Base-by-base conservation (phyloP, 495 filamentous ascomycete genomes). In the Aspergillus bridgeri region DNA sequence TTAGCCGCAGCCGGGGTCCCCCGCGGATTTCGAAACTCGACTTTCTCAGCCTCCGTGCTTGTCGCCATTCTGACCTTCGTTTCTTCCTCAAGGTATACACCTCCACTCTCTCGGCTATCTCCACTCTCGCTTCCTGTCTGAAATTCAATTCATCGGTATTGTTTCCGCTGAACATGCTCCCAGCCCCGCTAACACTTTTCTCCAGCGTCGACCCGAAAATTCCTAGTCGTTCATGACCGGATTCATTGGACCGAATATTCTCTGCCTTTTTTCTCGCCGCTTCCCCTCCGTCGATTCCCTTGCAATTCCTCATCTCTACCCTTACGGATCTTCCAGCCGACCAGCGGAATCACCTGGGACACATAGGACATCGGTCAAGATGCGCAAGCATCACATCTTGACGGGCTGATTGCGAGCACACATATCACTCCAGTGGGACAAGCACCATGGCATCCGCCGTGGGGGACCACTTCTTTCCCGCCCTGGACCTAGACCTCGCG, bases 341-440 rank as follows among this genome's bases (percentile, higher is more conserved):
- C 8, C 33, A 38, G 6, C 33, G 33, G 33, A 38, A 13, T 11
- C 9, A 15, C 33, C 11, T 29, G 27, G 7, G 13, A 38, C 33
- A 38, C 11, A 38, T 38, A 38, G 33, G 33, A 38, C 33, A 38
- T 38, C 33, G 19, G 56, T 6, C 58, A 60, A 29, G 42, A 60
- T 60, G 58, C 47, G 42, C 49, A 27, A 48, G 46, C 42, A 53
- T 33, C 33, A 29, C 22, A 23, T 24, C 51, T 33, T 60, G 8
- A 42, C 38, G 48, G 58, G 52, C 46, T 60, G 58, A 60, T 55
- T 45, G n/a, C 45, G 42, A 29, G 52, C 33, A 47, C 27, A 21
- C 17, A 25, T n/a, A n/a, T n/a, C n/a, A n/a, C n/a, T n/a, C n/a
- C n/a, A n/a, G n/a, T n/a, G n/a, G 51, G 25, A 15, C 33, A 50